Evolutionary conservation across 2,329 filamentous ascomycete genomes (phyloP).

Genomic region (Colletotrichum sp.): DNA sequence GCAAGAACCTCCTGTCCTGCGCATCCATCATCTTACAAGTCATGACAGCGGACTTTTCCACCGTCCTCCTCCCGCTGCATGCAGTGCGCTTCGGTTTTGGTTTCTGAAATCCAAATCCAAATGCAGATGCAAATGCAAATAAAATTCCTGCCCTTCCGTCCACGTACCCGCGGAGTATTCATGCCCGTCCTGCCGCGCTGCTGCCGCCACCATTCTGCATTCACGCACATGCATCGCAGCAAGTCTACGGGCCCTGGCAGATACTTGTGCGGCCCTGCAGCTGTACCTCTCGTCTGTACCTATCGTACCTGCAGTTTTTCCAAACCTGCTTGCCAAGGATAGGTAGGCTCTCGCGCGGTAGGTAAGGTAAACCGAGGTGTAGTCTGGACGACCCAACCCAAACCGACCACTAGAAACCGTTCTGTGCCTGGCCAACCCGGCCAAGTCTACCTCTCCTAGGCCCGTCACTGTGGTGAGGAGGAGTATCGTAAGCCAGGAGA

Average conservation of each 20-base stretch:
- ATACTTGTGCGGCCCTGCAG: not conserved
- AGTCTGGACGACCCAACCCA: not conserved
- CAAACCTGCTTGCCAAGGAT: not conserved
- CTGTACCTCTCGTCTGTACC: not conserved
- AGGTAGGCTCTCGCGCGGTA: not conserved
- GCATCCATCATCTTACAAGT: not conserved
- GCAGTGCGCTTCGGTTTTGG: not conserved
- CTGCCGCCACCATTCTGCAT: not conserved
- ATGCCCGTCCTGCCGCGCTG: not conserved
- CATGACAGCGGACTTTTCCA: not conserved
- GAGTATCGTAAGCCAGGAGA: not conserved
- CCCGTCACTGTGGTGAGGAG: not conserved
- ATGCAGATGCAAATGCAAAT: not conserved
- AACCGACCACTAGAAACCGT: not conserved
- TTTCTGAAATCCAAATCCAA: not conserved
- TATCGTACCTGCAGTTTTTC: not conserved
- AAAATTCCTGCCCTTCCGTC: not conserved
- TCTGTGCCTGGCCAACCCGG: constrained; percentile 8
- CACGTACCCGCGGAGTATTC: not conserved
- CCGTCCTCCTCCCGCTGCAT: not conserved
- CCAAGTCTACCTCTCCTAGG: not conserved
- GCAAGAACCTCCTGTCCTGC: not conserved
- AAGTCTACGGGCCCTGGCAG: constrained; percentile 14
- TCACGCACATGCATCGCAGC: not conserved
- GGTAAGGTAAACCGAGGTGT: not conserved